phyloP scores from a whole-genome alignment of 1,284 basidiomycete genomes.

The Stygiomarasmius scandens region DNA sequence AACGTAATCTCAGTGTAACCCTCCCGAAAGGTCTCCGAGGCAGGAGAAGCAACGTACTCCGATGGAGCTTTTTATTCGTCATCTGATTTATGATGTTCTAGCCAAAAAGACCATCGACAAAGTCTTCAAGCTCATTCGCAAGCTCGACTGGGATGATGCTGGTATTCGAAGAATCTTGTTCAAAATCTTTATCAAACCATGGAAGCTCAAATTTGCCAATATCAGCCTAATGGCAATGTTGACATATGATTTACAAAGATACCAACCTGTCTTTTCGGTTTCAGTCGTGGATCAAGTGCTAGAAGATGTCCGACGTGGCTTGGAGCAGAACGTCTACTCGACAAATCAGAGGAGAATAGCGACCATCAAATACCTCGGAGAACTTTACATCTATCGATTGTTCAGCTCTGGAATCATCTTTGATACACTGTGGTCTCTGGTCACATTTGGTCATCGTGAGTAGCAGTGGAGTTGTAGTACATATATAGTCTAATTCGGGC shows the following conservation, averaged over 20 bases:
- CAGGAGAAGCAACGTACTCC: slow-evolving; percentile 85
- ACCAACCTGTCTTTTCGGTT: slow-evolving; percentile 88
- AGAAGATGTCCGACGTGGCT: slow-evolving; percentile 87
- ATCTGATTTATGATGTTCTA: slow-evolving; percentile 91
- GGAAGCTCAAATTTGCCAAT: slow-evolving; percentile 94
- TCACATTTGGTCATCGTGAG: slow-evolving; percentile 96
- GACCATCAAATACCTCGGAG: slow-evolving; percentile 92
- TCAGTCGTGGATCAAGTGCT: slow-evolving; percentile 92
- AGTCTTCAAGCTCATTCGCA: slow-evolving; percentile 88
- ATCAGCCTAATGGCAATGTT: slow-evolving; percentile 93
- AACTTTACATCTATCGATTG: slow-evolving; percentile 96
- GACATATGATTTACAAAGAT: slow-evolving; percentile 90
- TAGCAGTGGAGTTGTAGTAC: slow-evolving; percentile 20
- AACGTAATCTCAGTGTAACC: slow-evolving; percentile 78
- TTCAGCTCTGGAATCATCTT: slow-evolving; percentile 90
- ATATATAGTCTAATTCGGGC: too few relatives aligned
- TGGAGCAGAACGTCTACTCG: slow-evolving; percentile 95
- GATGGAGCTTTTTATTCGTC: slow-evolving; percentile 91
- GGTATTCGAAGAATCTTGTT: slow-evolving; percentile 57
- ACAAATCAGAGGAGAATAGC: slow-evolving; percentile 93
- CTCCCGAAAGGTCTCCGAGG: slow-evolving; percentile 88
- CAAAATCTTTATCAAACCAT: slow-evolving; percentile 92
- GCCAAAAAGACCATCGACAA: slow-evolving; percentile 92
- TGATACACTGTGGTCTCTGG: slow-evolving; percentile 91
- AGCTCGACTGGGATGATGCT: slow-evolving; percentile 92